These are phyloP conservation scores for Pseudogymnoascus pannorum DNA, from an alignment of 2,329 filamentous ascomycete genomes.

Conservation along the genomic window DNA sequence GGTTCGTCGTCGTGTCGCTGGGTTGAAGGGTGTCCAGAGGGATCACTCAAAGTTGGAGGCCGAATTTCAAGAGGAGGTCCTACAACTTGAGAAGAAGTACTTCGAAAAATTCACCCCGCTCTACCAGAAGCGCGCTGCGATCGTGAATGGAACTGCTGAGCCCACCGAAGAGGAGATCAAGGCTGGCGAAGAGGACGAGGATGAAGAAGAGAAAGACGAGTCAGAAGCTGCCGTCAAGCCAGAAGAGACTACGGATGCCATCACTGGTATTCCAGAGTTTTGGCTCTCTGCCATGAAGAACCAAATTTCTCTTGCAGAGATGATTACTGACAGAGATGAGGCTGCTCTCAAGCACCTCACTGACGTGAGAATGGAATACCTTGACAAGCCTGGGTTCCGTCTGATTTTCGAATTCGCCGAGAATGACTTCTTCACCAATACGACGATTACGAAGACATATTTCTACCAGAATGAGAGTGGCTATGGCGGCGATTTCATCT, in stretches of 20 bases:
- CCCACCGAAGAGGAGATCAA: constrained; percentile 82
- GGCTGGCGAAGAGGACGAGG: constrained; percentile 74
- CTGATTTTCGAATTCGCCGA: constrained; percentile 95
- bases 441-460: constrained; percentile 95
- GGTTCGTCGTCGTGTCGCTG: constrained; percentile 88
- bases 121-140: constrained; percentile 88
- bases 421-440: constrained; percentile 97
- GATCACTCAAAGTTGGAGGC: constrained; percentile 97
- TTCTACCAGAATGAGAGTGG: constrained; percentile 98
- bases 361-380: constrained; percentile 98
- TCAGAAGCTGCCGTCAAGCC: constrained; percentile 42
- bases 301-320: constrained; percentile 91
- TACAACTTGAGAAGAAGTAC: constrained; percentile 98
- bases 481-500: constrained; percentile 98
- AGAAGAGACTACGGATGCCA: constrained; percentile 42
- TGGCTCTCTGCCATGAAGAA: constrained; percentile 99
- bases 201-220: constrained; percentile 55
- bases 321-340: constrained; percentile 98
- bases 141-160: constrained; percentile 81
- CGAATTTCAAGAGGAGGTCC: constrained; percentile 96
- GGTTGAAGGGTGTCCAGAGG: constrained; percentile 96
- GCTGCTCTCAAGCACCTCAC: constrained; percentile 80
- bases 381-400: constrained; percentile 95
- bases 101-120: constrained; percentile 97
- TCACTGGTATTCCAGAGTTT: constrained; percentile 92